Percentiles rank a stretch among this genome's conserved stretches.
phyloP scores from a whole-genome alignment of 2,329 filamentous ascomycete genomes.

The Colletotrichum noveboracense region DNA sequence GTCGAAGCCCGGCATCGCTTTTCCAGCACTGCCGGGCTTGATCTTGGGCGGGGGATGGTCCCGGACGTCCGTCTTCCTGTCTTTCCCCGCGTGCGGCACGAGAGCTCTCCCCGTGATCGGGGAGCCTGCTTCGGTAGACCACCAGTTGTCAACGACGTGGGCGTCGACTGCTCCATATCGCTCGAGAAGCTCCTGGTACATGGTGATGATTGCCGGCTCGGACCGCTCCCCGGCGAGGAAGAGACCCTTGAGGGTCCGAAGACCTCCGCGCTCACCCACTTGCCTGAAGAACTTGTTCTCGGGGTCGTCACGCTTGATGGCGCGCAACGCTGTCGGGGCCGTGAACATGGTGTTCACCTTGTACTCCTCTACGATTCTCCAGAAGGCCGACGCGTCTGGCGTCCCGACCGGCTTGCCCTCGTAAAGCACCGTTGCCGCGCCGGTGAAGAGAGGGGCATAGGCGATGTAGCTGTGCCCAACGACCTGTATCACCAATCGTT shows the following conservation, averaged over 20 bases:
- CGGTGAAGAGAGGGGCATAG: constrained; percentile 84
- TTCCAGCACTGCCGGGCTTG: constrained; percentile 87
- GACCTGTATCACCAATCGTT: background rate
- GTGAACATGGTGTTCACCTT: constrained; percentile 86
- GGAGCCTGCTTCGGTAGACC: constrained; percentile 64
- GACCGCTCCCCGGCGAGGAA: constrained; percentile 91
- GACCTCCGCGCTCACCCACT: constrained; percentile 69
- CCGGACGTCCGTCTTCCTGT: constrained; percentile 50
- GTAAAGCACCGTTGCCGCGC: constrained; percentile 85
- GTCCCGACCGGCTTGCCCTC: constrained; percentile 95
- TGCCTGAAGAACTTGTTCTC: constrained; percentile 69
- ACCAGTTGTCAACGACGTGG: constrained; percentile 65
- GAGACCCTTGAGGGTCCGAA: constrained; percentile 74
- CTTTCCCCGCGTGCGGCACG: constrained; percentile 61
- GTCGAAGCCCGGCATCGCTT: constrained; percentile 91
- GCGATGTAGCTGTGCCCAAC: constrained; percentile 82
- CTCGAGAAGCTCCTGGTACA: constrained; percentile 77
- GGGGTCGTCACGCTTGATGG: constrained; percentile 86
- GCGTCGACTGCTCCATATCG: constrained; percentile 70
- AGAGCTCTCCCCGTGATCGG: constrained; percentile 63
- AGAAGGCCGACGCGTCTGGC: constrained; percentile 86
- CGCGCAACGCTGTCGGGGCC: constrained; percentile 84
- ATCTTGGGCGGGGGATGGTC: constrained; percentile 55
- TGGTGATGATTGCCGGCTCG: constrained; percentile 82
- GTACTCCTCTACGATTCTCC: constrained; percentile 85